A percentile compares a stretch with the other conserved stretches of the same genome.
Conservation (phyloP, 2,329 filamentous ascomycete genomes). For the Allantophomopsis cytisporea region DNA sequence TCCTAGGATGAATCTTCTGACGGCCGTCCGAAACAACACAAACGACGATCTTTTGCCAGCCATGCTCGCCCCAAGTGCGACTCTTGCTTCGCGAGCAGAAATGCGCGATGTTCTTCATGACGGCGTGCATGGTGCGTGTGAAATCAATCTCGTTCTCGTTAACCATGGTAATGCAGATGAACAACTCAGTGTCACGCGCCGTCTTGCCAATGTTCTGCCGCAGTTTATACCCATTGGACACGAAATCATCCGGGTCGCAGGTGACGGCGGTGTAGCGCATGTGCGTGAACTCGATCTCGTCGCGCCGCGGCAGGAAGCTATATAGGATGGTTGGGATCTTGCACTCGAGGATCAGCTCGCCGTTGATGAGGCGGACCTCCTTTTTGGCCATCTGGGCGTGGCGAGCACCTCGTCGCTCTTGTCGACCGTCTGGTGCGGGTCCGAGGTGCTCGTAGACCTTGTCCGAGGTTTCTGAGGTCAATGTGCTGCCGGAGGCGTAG, state of each 20-base stretch:
- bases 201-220: constrained; percentile 81
- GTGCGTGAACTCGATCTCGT: constrained; percentile 93
- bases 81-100: constrained; percentile 90
- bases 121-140: constrained; percentile 94
- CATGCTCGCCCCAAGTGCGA: constrained; percentile 89
- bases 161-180: constrained; percentile 98
- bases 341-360: constrained; percentile 93
- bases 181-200: constrained; percentile 80
- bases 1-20: constrained; percentile 84
- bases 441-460: constrained; percentile 72
- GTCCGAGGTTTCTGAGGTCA: constrained; percentile 23
- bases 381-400: constrained; percentile 82
- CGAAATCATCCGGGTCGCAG: constrained; percentile 91
- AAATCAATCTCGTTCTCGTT: constrained; percentile 97
- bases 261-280: constrained; percentile 99
- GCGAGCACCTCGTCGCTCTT: constrained; percentile 76
- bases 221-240: constrained; percentile 76
- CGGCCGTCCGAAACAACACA: constrained; percentile 93
- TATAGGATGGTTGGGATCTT: constrained; percentile 98
- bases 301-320: constrained; percentile 85
- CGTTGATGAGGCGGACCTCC: constrained; percentile 92
- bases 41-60: constrained; percentile 98
- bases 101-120: constrained; percentile 96
- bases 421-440: constrained; percentile 73
- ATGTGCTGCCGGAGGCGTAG: constrained; percentile 19